Evolutionary conservation across 2,329 filamentous ascomycete genomes (phyloP).

Genomic region (Coniochaeta sp.): DNA sequence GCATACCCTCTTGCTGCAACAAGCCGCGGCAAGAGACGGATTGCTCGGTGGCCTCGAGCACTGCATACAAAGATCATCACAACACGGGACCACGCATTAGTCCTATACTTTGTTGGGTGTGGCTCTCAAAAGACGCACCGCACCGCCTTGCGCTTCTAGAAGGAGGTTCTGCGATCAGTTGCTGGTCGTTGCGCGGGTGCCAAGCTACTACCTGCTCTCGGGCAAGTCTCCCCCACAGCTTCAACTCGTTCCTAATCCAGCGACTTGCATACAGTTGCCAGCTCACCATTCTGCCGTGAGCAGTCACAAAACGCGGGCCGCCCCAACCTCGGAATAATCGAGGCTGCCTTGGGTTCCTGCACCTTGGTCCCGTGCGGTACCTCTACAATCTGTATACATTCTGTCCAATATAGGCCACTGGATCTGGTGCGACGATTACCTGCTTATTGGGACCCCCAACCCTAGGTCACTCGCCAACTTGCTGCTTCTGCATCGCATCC

Average conservation of each 20-base stretch:
- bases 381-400: constrained; percentile 16
- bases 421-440: constrained; percentile 6
- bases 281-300: constrained; percentile 34
- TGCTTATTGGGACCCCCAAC: constrained; percentile 15
- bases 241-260: constrained; percentile 30
- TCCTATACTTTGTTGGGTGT: too few relatives aligned
- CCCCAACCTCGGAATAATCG: constrained; percentile 20
- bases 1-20: background rate
- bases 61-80: background rate
- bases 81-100: background rate
- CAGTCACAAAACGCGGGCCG: constrained; percentile 28
- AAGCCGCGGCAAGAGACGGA: background rate
- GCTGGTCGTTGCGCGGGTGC: background rate
- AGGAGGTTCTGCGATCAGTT: background rate
- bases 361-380: constrained; percentile 17
- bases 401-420: constrained; percentile 4
- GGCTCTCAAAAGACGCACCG: too few relatives aligned
- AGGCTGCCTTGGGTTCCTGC: constrained; percentile 18
- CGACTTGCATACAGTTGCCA: constrained; percentile 39
- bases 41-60: background rate
- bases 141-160: constrained; percentile 1
- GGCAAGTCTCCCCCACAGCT: constrained; percentile 13
- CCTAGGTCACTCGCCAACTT: constrained; percentile 14
- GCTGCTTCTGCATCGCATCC: constrained; percentile 11
- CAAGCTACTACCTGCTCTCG: constrained; percentile 7